These are phyloP conservation scores for Aschersonia sp. DNA, from an alignment of 2,329 filamentous ascomycete genomes.

Conservation along the genomic window DNA sequence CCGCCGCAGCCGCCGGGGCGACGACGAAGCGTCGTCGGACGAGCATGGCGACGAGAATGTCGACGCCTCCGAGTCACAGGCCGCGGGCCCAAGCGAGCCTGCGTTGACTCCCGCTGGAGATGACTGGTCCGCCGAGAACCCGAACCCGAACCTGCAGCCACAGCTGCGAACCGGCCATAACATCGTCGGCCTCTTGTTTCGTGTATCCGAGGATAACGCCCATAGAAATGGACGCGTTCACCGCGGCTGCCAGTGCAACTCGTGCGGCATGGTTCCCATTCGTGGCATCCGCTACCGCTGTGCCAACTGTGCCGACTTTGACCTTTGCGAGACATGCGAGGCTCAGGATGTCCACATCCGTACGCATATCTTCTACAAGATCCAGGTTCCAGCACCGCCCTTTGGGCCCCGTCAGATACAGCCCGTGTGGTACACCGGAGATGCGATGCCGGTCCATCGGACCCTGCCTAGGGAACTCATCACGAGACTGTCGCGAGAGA, in stretches of 20 bases:
- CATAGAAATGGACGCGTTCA: constrained; percentile 81
- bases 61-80: constrained; percentile 14
- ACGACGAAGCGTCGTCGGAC: constrained; percentile 26
- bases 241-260: constrained; percentile 82
- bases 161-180: constrained; percentile 53
- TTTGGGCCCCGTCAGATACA: constrained; percentile 69
- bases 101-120: constrained; percentile 27
- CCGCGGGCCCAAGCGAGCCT: constrained; percentile 21
- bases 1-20: constrained; percentile 31
- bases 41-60: constrained; percentile 30
- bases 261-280: constrained; percentile 77
- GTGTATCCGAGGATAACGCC: constrained; percentile 88
- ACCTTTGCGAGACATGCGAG: constrained; percentile 90
- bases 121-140: constrained; percentile 37
- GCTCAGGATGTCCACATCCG: constrained; percentile 63
- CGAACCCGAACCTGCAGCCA: constrained; percentile 16
- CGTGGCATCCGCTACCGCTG: constrained; percentile 87
- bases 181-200: constrained; percentile 72
- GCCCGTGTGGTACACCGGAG: constrained; percentile 77
- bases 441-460: constrained; percentile 56
- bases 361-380: constrained; percentile 94
- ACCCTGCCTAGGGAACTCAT: constrained; percentile 54
- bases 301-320: constrained; percentile 89
- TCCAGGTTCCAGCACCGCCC: constrained; percentile 76
- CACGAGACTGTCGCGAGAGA: constrained; percentile 53